Base-by-base conservation (phyloP, 2,329 filamentous ascomycete genomes). In the Clarireedia monteithiana region DNA sequence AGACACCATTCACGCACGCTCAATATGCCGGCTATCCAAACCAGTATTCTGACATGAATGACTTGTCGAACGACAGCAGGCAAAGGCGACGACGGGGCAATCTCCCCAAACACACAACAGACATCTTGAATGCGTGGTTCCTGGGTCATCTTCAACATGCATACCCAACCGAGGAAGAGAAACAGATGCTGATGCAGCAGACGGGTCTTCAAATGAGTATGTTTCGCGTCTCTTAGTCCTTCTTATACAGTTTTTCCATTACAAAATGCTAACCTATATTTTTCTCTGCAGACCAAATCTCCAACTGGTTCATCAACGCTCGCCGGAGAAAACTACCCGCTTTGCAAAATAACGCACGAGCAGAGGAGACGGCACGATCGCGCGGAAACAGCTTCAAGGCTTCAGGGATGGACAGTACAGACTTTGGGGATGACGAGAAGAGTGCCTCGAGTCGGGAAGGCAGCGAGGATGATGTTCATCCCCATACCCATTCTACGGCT, bases 101-200 rank as follows among this genome's bases (percentile, higher is more conserved):
- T 66, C 76, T 96, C 3, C 91, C 91, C n/a, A 95, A 95, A 68
- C 87, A 91, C 54, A 89, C 89, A 0, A 96, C 90, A 0, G 88
- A 91, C 67, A 85, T 88, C 62, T 76, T 96, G 42, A 82, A 88
- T 53, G 76, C 81, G 0, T 96, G 91, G 91, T 91, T 95, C 62
- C 72, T 84, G 51, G 77, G 78, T n/a, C 87, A 94, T 69, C 71
- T 91, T 6, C 77, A 84, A 58, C 89, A 94, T 66, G 89, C 90
- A 0, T 95, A 95, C 68, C 90, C 90, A 1, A 91, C 84, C 4
- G 89, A 95, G 70, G 89, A 95, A 60, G 87, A 95, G 73, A 95
- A 95, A 71, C 83, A 91, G 67, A 82, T 88, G 58, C 77, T 95
- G 48, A 89, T 91, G 78, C 79, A 80, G 48, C 77, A 83, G 66